A percentile compares a stretch with the other conserved stretches of the same genome.
Conservation (phyloP, 371 early-diverging fungal species). For the Batkoa obscura region DNA sequence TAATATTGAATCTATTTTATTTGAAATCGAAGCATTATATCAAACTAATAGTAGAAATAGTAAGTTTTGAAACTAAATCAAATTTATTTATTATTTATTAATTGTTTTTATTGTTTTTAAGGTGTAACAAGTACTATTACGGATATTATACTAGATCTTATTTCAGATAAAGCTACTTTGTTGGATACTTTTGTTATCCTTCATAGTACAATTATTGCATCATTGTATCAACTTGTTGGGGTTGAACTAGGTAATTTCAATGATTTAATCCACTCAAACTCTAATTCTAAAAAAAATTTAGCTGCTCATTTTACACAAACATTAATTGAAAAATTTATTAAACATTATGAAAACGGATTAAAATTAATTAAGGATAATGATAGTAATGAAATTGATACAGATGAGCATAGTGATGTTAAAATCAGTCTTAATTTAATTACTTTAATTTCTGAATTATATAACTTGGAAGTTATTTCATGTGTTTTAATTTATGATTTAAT, state of each 20-base stretch:
- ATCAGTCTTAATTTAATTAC: constrained; percentile 55
- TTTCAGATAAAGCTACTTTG: constrained; percentile 58
- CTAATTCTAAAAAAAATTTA: constrained; percentile 7
- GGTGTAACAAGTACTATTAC: constrained; percentile 28
- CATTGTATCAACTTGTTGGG: constrained; percentile 61
- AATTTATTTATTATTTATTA: constrained; percentile 50
- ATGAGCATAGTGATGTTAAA: constrained; percentile 20
- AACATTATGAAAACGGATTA: no score
- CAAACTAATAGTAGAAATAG: no score
- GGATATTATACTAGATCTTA: constrained; percentile 45
- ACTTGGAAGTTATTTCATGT: constrained; percentile 70
- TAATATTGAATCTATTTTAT: constrained; percentile 69
- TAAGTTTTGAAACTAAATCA: constrained; percentile 38
- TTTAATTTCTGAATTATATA: constrained; percentile 68
- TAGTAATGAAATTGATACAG: constrained; percentile 12
- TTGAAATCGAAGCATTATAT: constrained; percentile 40
- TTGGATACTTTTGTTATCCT: constrained; percentile 76
- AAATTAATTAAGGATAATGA: constrained; percentile 5
- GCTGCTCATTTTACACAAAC: constrained; percentile 75
- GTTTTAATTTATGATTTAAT: constrained; percentile 75
- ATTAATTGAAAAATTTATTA: constrained; percentile 32
- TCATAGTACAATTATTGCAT: constrained; percentile 68
- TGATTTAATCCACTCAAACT: neutral
- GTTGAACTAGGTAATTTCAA: constrained; percentile 49
- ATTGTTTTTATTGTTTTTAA: constrained; percentile 7